Base-by-base conservation (phyloP, 2,329 filamentous ascomycete species). In the Cladosporium phlei region DNA sequence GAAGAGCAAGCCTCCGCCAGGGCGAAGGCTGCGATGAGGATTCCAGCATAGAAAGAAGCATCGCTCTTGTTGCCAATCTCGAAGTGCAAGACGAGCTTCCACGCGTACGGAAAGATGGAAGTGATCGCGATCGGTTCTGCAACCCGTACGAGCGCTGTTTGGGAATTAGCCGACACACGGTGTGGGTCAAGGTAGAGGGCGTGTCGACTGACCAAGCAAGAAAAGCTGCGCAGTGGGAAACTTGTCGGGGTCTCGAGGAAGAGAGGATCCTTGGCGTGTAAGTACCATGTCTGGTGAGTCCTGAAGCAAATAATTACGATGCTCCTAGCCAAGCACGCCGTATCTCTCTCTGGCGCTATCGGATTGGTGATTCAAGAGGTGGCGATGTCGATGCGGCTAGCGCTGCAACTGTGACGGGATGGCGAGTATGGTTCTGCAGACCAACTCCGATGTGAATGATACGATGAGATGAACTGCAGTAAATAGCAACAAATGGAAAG, bases 111-210 rank as follows among this genome's bases (percentile, higher is more conserved):
- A 59, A 91, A 94, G 67, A 95, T 93, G 61, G 87, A 93, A 1
- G 89, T 95, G 54, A 96, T 78, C 40, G 90, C 89, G 58, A 96
- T 91, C 17, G 90, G 90, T 68, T 96, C 90, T 44, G 89, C 87
- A 56, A 96, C 80, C 53, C 90, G 88, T 63, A 94, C 90, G 74
- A 95, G 88, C 65, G 88, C 89, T 95, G 59, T 21, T 17, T 9
- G 47, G 8, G 46, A 38, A 16, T 38, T 17, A 42, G 30, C 12
- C n/a, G n/a, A n/a, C n/a, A 27, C 16, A 14, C 9, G 2, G 22
- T 25, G 10, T 24, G 12, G 16, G 30, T 17, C 9, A 11, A 14
- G 10, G n/a, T 7, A 12, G 27, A 34, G 24, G 16, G n/a, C 22
- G 21, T 8, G 19, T 29, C 16, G 3, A 71, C 82, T 62, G 72